phyloP scores from a whole-genome alignment of 2,329 filamentous ascomycete species.

The Coniochaeta sp. region DNA sequence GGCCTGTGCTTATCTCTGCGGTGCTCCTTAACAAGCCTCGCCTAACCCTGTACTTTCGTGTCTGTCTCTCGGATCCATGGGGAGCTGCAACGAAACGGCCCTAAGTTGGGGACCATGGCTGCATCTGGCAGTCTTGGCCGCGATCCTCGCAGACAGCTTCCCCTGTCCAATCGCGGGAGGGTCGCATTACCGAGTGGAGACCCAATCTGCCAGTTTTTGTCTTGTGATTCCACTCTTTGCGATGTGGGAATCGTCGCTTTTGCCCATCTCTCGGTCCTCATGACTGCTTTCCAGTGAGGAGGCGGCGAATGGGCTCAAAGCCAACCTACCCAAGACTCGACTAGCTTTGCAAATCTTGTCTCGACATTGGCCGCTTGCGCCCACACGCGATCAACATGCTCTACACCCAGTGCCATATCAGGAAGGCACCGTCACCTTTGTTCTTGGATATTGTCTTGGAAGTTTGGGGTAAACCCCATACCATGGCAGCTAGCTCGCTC shows the following conservation, averaged over 20 bases:
- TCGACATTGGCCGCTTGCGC: background rate
- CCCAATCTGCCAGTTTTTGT: conserved; percentile 1
- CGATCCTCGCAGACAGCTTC: background rate
- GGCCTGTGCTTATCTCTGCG: background rate
- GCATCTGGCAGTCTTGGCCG: background rate
- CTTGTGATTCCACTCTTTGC: background rate
- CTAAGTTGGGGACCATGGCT: background rate
- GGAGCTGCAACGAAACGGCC: background rate
- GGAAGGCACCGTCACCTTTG: background rate
- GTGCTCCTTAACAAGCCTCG: background rate
- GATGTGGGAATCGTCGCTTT: background rate
- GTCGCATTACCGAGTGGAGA: conserved; percentile 2
- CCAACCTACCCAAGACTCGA: background rate
- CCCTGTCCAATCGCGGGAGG: background rate
- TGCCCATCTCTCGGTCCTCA: background rate
- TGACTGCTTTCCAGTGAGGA: background rate
- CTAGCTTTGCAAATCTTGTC: background rate
- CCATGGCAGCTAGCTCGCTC: background rate
- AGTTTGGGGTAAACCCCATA: background rate
- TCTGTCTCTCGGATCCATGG: background rate
- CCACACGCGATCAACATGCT: background rate
- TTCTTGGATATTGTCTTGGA: background rate
- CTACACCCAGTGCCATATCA: background rate
- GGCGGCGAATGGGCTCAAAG: background rate
- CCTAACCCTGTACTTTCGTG: background rate